Base-by-base conservation (phyloP, 352 stramenopile genomes). In the Phytophthora hibernalis region DNA sequence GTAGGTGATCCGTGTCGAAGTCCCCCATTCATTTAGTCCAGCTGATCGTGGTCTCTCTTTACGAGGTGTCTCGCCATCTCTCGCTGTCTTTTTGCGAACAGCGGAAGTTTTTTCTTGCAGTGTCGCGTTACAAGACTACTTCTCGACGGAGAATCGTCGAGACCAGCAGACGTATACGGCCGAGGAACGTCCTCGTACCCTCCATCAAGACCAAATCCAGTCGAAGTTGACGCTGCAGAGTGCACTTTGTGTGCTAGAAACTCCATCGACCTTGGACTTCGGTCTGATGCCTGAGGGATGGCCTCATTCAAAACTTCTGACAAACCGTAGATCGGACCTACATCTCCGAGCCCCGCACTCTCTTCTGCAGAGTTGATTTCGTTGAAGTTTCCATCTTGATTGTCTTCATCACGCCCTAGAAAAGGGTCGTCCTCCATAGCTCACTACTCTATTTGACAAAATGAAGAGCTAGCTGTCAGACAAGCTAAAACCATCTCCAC, bases 1-100 rank as follows among this genome's bases (percentile, higher is more conserved):
- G 57, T 26, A 90, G 57, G 44, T 61, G 70, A 55, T 90, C 82
- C 2, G 80, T 58, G 37, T 91, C 72, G 33, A 87, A 85, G 31
- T 91, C 4, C 76, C 80, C 82, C 82, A 91, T 47, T 67, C 82
- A 44, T 77, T 63, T 6, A 77, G 45, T 12, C 49, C 64, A n/a
- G 69, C 64, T 24, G 69, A 74, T 15, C 65, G 53, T 20, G 69
- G 69, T n/a, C 64, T 64, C n/a, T 68, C 64, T 42, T 63, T 20
- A 30, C 38, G 33, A 7, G 24, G 31, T 4, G 37, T 38, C 3
- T 53, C 30, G 9, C 2, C 12, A 7, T 38, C 31, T 54, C 18
- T 33, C 28, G 50, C 38, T 10, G 52, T 57, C 13, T 68, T 63
- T 20, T 60, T 59, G 1, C 7, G 40, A 5, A 30, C 16, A 15